Evolutionary conservation across 148 eudicot genomes (phyloP).

Genomic region (Bassia scoparia): DNA sequence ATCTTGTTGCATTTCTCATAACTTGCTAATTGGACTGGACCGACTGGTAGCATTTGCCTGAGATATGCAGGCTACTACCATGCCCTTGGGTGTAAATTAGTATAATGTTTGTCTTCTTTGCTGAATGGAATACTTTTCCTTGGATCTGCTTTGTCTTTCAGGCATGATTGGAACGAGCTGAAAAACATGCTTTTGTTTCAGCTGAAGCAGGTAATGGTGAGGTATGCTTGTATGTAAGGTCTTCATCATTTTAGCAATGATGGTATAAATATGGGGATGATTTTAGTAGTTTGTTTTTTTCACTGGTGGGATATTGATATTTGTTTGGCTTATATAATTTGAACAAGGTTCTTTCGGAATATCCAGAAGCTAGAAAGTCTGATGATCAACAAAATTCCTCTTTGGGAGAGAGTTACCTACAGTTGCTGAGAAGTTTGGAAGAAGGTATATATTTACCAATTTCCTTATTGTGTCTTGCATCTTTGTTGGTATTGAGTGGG

Average conservation of each 20-base stretch:
- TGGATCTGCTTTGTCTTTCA: constrained; percentile 31
- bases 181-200: constrained; percentile 65
- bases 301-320: constrained; percentile 7
- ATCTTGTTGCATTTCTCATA: neutral
- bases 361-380: constrained; percentile 59
- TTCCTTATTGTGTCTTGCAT: neutral
- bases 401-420: constrained; percentile 57
- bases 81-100: neutral
- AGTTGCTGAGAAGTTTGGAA: constrained; percentile 67
- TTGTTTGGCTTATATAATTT: constrained; percentile 14
- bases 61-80: neutral
- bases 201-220: constrained; percentile 59
- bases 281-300: neutral
- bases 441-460: constrained; percentile 53
- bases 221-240: constrained; percentile 42
- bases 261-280: neutral
- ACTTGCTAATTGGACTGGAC: too few relatives aligned
- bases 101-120: constrained; percentile 4
- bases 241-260: constrained; percentile 3
- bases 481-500: neutral
- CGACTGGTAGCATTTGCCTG: neutral
- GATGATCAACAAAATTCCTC: constrained; percentile 50
- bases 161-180: constrained; percentile 81
- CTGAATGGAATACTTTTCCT: constrained; percentile 13
- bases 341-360: constrained; percentile 66